These are phyloP conservation scores for Claviceps citrina DNA, from an alignment of 2,329 filamentous ascomycete species.

Conservation along the genomic window DNA sequence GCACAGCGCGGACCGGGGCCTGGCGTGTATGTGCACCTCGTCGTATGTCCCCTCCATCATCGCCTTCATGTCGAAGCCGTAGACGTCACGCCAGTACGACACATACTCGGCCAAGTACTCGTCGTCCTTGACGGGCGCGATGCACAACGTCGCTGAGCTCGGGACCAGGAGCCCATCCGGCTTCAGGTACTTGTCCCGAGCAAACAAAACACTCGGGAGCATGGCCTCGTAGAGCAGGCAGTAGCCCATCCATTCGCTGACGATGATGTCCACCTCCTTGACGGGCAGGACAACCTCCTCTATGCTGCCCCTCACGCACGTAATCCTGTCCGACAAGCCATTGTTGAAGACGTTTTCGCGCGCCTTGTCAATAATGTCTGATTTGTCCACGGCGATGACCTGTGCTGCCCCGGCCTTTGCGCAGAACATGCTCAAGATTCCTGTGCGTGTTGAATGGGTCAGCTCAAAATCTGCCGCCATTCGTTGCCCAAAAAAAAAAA, in stretches of 20 bases:
- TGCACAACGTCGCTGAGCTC: slow-evolving; percentile 66
- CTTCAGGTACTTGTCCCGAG: slow-evolving; percentile 71
- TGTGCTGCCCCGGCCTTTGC: slow-evolving; percentile 73
- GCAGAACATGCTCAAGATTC: slow-evolving; percentile 89
- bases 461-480: no score
- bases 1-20: slow-evolving; percentile 45
- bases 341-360: slow-evolving; percentile 75
- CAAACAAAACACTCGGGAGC: slow-evolving; percentile 82
- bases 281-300: slow-evolving; percentile 73
- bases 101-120: slow-evolving; percentile 67
- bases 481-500: no score
- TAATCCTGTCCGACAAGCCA: slow-evolving; percentile 56
- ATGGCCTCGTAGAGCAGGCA: slow-evolving; percentile 87
- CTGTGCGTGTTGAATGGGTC: no score
- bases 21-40: slow-evolving; percentile 63
- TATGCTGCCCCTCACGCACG: slow-evolving; percentile 68
- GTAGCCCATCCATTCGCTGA: slow-evolving; percentile 98
- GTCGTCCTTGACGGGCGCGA: slow-evolving; percentile 64
- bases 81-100: slow-evolving; percentile 79
- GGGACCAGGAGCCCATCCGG: slow-evolving; percentile 73
- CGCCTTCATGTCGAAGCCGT: slow-evolving; percentile 84
- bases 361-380: slow-evolving; percentile 75
- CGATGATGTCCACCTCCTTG: slow-evolving; percentile 76
- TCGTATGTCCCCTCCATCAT: slow-evolving; percentile 76
- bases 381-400: slow-evolving; percentile 86